Percentiles rank a stretch among this genome's conserved stretches.
Evolutionary conservation across 192 early-diverging fungal species (phyloP).

Genomic region (Physocladia obscura): DNA sequence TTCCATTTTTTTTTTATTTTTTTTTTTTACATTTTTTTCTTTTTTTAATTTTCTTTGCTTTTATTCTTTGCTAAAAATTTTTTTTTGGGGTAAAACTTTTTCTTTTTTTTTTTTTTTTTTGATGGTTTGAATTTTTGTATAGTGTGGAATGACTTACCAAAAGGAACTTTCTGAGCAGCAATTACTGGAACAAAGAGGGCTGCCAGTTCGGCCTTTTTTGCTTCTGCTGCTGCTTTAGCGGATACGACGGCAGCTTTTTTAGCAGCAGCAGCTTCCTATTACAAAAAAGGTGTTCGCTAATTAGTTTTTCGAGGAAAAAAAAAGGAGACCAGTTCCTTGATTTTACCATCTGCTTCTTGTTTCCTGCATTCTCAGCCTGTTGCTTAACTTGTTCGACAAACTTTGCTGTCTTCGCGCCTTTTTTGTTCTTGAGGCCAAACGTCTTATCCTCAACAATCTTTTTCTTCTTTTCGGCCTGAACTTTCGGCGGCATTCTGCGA

Average conservation of each 20-base stretch:
- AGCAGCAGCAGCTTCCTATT: conserved; percentile 65
- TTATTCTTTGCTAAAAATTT: no score
- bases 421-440: conserved; percentile 98
- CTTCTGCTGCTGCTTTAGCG: conserved; percentile 79
- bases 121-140: no score
- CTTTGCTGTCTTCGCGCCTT: conserved; percentile 81
- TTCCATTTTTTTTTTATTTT: no score
- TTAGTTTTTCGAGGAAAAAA: no score
- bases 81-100: no score
- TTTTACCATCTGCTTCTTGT: conserved; percentile 42
- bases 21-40: no score
- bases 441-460: conserved; percentile 94
- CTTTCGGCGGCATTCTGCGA: conserved; percentile 12
- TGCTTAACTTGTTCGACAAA: conserved; percentile 90
- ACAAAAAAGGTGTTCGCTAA: neutral
- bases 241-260: conserved; percentile 56
- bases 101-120: no score
- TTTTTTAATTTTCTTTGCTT: no score
- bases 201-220: conserved; percentile 85
- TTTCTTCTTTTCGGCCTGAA: conserved; percentile 51
- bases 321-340: no score
- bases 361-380: conserved; percentile 64
- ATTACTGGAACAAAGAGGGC: conserved; percentile 89
- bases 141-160: conserved; percentile 68
- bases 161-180: conserved; percentile 90